A percentile compares a stretch with the other conserved stretches of the same genome.
phyloP scores from a whole-genome alignment of 2,329 filamentous ascomycete species.

The Phoma herbarum region DNA sequence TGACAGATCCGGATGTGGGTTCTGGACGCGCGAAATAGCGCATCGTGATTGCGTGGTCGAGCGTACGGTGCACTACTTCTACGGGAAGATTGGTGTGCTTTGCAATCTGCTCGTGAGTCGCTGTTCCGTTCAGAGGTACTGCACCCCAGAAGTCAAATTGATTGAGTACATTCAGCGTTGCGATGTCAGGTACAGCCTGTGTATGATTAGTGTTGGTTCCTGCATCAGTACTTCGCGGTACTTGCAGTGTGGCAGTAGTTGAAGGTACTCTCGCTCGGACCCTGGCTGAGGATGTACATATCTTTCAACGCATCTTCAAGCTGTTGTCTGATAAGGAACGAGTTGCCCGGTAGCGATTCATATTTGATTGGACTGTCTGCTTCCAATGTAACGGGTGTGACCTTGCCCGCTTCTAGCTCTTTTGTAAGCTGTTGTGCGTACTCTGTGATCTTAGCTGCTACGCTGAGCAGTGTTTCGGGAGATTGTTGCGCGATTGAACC shows the following conservation, averaged over 20 bases:
- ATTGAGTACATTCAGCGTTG: not conserved
- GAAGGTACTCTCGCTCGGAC: conserved; percentile 61
- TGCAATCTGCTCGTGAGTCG: not conserved
- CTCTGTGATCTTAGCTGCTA: not conserved
- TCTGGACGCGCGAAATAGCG: not conserved
- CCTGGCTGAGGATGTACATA: conserved; percentile 58
- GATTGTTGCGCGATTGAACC: not conserved
- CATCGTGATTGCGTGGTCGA: not conserved
- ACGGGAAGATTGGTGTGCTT: not conserved
- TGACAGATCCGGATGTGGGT: not conserved
- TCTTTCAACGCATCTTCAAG: conserved; percentile 59
- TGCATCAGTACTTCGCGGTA: not conserved
- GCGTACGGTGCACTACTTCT: not conserved
- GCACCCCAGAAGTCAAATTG: not conserved
- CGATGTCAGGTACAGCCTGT: not conserved
- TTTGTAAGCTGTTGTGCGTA: not conserved
- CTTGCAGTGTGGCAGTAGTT: conserved; percentile 20
- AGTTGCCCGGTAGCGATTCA: not conserved
- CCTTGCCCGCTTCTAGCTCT: not conserved
- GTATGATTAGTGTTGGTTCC: not conserved
- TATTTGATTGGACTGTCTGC: not conserved
- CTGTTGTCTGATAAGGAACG: conserved; percentile 54
- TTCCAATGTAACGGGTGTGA: not conserved
- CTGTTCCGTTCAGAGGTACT: not conserved
- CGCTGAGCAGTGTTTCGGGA: not conserved